Evolutionary conservation across 2,329 filamentous ascomycete species (phyloP), one percentile per base, ranked within the genome.

Genomic region (Penicillium fuscoglaucum): DNA sequence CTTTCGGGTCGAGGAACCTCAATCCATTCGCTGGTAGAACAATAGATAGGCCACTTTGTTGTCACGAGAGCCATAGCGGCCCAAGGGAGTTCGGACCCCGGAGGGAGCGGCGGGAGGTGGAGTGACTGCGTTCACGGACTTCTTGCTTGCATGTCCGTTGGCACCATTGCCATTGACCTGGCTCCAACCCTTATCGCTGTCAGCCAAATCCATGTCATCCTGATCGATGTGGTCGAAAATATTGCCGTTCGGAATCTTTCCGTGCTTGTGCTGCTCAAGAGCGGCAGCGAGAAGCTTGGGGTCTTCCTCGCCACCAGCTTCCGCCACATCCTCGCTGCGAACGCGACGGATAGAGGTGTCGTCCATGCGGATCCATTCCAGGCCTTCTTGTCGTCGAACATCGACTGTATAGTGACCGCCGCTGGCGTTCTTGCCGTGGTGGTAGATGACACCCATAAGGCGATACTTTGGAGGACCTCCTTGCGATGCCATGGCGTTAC

Each of bases 321-420:
- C 90, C 2, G 91, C 93, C 21, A 98, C 93, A 62, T 98, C 93
- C 70, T 96, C 90, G 61, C 88, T 88, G 55, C 89, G 85, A 37
- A 99, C 87, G 41, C 92, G 89, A 61, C 90, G 87, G 63, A 99
- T 92, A 59, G 91, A 80, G 0, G 95, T 99, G 72, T 99, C 95
- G 69, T 99, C 95, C 65, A 99, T 86, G 55, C 93, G 90, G 57
- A 99, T 90, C 95, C 95, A 99, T 75, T 97, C 93, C 24, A 86
- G 86, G n/a, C 89, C 91, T 72, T 99, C 95, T 75, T 98, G 93
- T 52, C 95, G 89, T 58, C 93, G 87, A 41, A 97, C 89, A 74
- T 99, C 95, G n/a, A 96, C 93, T 1, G 95, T 99, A 76, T 99
- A 99, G 74, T 99, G 95, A 4, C 95, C 95, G 52, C 91, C 93